Evolutionary conservation across 495 filamentous ascomycete species (phyloP).

Genomic region (Neurospora sp.): DNA sequence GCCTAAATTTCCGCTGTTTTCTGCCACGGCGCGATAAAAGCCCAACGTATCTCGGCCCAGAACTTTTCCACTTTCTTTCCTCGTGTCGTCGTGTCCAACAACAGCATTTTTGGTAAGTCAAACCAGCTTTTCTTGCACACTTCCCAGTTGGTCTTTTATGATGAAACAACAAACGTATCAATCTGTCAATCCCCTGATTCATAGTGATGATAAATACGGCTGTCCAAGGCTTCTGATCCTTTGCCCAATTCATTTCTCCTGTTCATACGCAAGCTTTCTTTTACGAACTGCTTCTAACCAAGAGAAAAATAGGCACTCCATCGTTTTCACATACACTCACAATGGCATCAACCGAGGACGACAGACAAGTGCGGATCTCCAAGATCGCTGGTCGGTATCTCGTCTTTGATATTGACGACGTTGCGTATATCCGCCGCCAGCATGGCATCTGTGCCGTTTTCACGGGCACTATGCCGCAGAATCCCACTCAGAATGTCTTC

Average conservation of each 20-base stretch:
- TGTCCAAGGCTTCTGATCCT: constrained; percentile 25
- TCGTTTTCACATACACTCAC: not conserved
- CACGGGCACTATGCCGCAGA: constrained; percentile 78
- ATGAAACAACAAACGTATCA: constrained; percentile 26
- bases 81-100: constrained; percentile 12
- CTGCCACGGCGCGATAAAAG: constrained; percentile 12
- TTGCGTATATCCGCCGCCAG: constrained; percentile 67
- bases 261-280: not conserved
- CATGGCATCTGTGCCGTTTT: constrained; percentile 84
- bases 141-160: constrained; percentile 11
- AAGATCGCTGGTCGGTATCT: constrained; percentile 72
- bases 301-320: not conserved
- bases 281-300: constrained; percentile 12
- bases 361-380: constrained; percentile 60
- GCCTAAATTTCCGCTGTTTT: not conserved
- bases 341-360: constrained; percentile 16
- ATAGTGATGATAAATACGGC: constrained; percentile 26
- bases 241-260: constrained; percentile 2
- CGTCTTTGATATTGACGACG: constrained; percentile 74
- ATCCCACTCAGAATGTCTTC: constrained; percentile 91
- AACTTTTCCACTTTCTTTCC: constrained; percentile 6
- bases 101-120: constrained; percentile 17
- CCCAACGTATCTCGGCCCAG: not conserved
- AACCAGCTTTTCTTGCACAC: not conserved
- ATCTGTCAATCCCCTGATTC: constrained; percentile 37